Conservation (phyloP, 2,329 filamentous ascomycete species). For the Aspergillus latus region DNA sequence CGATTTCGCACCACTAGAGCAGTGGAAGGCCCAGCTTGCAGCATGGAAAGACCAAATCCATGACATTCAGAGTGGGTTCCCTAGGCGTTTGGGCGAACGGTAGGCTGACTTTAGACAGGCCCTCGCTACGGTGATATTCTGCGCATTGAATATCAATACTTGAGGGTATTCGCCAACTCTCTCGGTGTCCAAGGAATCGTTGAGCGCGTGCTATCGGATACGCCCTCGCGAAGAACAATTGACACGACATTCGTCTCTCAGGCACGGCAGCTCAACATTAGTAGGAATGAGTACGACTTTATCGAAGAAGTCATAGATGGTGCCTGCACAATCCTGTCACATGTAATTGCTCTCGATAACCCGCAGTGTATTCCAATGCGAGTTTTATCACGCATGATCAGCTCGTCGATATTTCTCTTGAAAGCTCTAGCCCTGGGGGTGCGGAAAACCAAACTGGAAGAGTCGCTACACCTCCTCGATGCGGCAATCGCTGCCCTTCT, state of each 20-base stretch:
- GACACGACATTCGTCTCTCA: conserved; percentile 7
- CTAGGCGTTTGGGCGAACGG: background rate
- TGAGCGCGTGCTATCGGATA: conserved; percentile 19
- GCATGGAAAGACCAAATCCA: conserved; percentile 12
- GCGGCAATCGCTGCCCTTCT: background rate
- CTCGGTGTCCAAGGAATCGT: conserved; percentile 53
- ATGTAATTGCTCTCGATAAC: conserved; percentile 42
- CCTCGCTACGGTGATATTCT: conserved; percentile 39
- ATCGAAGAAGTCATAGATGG: conserved; percentile 52
- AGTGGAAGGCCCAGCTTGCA: conserved; percentile 14
- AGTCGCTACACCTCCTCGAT: conserved; percentile 2
- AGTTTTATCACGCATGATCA: conserved; percentile 51
- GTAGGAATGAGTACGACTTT: conserved; percentile 44
- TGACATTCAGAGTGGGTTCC: conserved; percentile 1
- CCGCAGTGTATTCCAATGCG: conserved; percentile 50
- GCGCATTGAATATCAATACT: conserved; percentile 47
- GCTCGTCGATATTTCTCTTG: conserved; percentile 52
- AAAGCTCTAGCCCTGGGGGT: conserved; percentile 44
- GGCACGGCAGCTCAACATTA: conserved; percentile 14
- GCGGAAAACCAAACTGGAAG: conserved; percentile 2
- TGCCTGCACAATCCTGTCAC: conserved; percentile 44
- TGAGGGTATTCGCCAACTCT: conserved; percentile 33
- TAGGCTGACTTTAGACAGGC: background rate
- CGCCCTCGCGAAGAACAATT: conserved; percentile 32
- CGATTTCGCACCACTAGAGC: conserved; percentile 9